Percentiles rank a stretch among this genome's conserved stretches.
These are phyloP conservation scores for Aspergillus awamori DNA, from an alignment of 2,329 filamentous ascomycete genomes.

Conservation along the genomic window DNA sequence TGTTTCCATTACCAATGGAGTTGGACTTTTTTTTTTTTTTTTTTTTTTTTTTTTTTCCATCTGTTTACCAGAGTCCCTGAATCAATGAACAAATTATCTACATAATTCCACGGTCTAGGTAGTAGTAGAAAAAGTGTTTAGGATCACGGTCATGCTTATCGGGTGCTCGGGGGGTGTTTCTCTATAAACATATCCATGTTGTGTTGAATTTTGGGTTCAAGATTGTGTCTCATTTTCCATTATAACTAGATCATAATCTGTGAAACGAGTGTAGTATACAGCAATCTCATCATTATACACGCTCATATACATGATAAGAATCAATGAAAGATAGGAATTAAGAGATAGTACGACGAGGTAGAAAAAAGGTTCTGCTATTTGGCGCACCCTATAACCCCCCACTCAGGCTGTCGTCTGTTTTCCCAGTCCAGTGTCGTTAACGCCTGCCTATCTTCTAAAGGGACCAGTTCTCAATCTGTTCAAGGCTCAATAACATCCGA, in stretches of 20 bases:
- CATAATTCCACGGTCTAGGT: no score
- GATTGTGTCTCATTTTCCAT: no score
- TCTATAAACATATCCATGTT: no score
- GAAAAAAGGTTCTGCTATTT: not conserved
- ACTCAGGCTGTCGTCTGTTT: not conserved
- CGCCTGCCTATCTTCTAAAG: not conserved
- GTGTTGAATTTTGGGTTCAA: not conserved
- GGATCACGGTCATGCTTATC: no score
- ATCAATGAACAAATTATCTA: no score
- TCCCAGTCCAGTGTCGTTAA: not conserved
- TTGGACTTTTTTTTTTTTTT: no score
- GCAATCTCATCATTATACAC: not conserved
- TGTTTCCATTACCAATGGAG: no score
- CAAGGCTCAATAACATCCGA: not conserved
- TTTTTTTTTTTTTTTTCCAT: no score
- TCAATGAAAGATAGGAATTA: not conserved
- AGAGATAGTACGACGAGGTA: not conserved
- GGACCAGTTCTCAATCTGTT: not conserved
- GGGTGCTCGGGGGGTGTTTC: no score
- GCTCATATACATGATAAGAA: constrained; percentile 1
- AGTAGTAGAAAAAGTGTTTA: no score
- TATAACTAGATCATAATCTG: not conserved
- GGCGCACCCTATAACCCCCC: no score
- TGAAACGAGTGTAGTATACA: constrained; percentile 1
- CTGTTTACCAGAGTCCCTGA: no score